Evolutionary conservation across 1,284 basidiomycete genomes (phyloP), one percentile per base, ranked within the genome.

Genomic region (Pseudozyma sp.): DNA sequence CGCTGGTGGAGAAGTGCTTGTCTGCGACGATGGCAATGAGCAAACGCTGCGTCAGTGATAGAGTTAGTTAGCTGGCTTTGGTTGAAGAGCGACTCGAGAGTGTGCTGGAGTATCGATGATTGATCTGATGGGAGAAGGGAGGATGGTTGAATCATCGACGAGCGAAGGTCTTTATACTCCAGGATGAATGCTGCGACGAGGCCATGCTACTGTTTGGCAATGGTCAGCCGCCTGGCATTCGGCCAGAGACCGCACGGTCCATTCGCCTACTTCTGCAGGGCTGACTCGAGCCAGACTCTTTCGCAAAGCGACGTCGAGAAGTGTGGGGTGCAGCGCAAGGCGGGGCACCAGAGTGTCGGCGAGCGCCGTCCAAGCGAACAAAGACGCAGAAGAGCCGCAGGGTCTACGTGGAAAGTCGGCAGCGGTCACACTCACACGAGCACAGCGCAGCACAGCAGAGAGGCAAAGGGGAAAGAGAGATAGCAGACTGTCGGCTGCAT

Each of bases 21-120:
- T 37, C 37, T 31, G 46, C 19, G 65, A 58, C 55, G 48, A 56
- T 46, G 49, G 55, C 48, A 56, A 69, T 43, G 47, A 54, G 60
- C 67, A 64, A 64, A 69, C 60, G 60, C 53, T 63, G 67, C 67
- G 67, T 69, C 60, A 43, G 52, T 55, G 67, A 43, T 48, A 60
- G 67, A 47, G 53, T 59, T 52, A 44, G 45, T 39, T 58, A 55
- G 64, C 43, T 62, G 54, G 65, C 65, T 63, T 35, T 6, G 19
- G 45, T 54, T 48, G 39, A 29, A 51, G 54, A 40, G 50, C 54
- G 51, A 54, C 60, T 68, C 66, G 66, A 68, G 55, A 55, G 60
- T 48, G 60, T 48, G 35, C 24, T 46, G 35, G 47, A 40, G 24
- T 64, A 56, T 51, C 52, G 56, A 47, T 7, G 29, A 51, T 46